These are phyloP conservation scores for Annulohypoxylon stygium DNA, from an alignment of 495 filamentous ascomycete genomes.

Conservation along the genomic window DNA sequence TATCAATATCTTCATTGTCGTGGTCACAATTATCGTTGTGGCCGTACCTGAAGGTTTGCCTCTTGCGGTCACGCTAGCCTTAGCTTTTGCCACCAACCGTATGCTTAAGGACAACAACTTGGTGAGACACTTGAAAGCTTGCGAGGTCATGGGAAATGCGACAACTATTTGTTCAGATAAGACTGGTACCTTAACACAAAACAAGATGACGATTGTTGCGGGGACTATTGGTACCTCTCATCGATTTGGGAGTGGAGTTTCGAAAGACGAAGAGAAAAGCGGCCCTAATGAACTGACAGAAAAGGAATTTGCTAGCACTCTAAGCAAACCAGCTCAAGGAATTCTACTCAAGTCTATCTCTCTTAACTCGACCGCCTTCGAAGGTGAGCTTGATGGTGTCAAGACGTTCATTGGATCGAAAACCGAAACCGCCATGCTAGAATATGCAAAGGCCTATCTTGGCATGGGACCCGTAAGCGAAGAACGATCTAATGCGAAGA, in stretches of 20 bases:
- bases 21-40: constrained; percentile 94
- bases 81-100: constrained; percentile 93
- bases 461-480: constrained; percentile 78
- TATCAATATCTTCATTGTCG: constrained; percentile 92
- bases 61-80: constrained; percentile 90
- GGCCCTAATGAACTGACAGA: constrained; percentile 62
- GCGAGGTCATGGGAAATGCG: constrained; percentile 99
- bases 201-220: constrained; percentile 90
- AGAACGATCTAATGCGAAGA: constrained; percentile 75
- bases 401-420: constrained; percentile 87
- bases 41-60: constrained; percentile 95
- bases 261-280: constrained; percentile 46
- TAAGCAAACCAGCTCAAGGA: constrained; percentile 70
- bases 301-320: constrained; percentile 70
- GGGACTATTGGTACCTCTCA: constrained; percentile 77
- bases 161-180: constrained; percentile 98
- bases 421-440: constrained; percentile 86
- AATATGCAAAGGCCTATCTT: constrained; percentile 80
- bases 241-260: constrained; percentile 68
- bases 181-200: constrained; percentile 94
- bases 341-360: constrained; percentile 80
- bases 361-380: constrained; percentile 90
- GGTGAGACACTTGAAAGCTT: constrained; percentile 89
- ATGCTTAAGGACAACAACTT: constrained; percentile 98
- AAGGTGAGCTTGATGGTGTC: constrained; percentile 80